A percentile compares a stretch with the other conserved stretches of the same genome.
These are phyloP conservation scores for Leptosphaerulina australis DNA, from an alignment of 2,329 filamentous ascomycete genomes.

Conservation along the genomic window DNA sequence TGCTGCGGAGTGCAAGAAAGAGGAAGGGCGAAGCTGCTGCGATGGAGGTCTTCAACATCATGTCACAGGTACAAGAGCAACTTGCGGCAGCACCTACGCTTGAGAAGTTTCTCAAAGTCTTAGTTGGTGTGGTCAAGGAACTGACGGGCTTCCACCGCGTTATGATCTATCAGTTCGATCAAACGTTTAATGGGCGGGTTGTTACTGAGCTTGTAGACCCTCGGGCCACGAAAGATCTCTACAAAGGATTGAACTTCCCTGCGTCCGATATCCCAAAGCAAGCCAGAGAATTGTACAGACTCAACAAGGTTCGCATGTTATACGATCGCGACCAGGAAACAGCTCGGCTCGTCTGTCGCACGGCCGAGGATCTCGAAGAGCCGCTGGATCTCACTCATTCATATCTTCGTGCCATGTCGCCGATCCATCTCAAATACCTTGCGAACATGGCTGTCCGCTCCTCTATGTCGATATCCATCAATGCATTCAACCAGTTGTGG, in stretches of 20 bases:
- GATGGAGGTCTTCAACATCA: constrained; percentile 90
- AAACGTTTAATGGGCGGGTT: constrained; percentile 80
- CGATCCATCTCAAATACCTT: constrained; percentile 86
- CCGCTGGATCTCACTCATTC: constrained; percentile 84
- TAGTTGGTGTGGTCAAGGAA: constrained; percentile 87
- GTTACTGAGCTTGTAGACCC: constrained; percentile 88
- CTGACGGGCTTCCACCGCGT: constrained; percentile 89
- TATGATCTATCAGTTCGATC: constrained; percentile 92
- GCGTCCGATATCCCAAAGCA: constrained; percentile 86
- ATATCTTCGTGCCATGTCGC: constrained; percentile 87
- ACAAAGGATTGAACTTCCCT: constrained; percentile 86
- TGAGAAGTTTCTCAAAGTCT: constrained; percentile 75
- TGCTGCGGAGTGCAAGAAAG: constrained; percentile 76
- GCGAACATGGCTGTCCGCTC: constrained; percentile 89
- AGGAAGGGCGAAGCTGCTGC: constrained; percentile 78
- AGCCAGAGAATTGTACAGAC: constrained; percentile 84
- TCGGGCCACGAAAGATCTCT: constrained; percentile 77
- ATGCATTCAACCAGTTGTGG: constrained; percentile 84
- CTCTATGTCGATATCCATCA: constrained; percentile 93
- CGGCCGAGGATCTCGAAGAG: constrained; percentile 71
- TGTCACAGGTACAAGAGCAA: constrained; percentile 90
- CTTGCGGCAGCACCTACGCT: constrained; percentile 73
- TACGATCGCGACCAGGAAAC: constrained; percentile 85
- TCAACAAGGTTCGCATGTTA: constrained; percentile 86
- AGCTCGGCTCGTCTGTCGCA: constrained; percentile 79